phyloP scores from a whole-genome alignment of 805 yeast species.

The Blastobotrys chiropterorum region DNA sequence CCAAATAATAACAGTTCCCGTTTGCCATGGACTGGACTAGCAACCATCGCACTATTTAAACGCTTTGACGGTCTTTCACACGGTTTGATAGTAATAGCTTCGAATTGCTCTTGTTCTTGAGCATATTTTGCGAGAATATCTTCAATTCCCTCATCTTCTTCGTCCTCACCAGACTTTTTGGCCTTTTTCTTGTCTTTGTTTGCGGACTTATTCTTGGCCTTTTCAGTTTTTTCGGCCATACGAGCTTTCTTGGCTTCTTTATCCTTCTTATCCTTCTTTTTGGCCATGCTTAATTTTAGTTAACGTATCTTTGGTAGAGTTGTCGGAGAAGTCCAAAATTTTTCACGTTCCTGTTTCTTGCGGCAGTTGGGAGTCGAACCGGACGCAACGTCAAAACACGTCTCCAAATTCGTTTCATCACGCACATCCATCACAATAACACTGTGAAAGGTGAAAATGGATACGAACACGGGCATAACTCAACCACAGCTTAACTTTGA shows the following conservation, averaged over 20 bases:
- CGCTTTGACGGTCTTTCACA: conserved; percentile 60
- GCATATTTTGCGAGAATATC: conserved; percentile 72
- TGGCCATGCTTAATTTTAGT: conserved; percentile 56
- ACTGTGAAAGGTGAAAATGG: not conserved
- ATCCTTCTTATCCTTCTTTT: conserved; percentile 71
- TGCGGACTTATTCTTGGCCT: conserved; percentile 68
- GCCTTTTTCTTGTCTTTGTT: conserved; percentile 66
- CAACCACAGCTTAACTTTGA: conserved; percentile 29
- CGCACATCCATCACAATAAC: not conserved
- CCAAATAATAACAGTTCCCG: conserved; percentile 81
- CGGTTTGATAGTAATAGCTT: conserved; percentile 57
- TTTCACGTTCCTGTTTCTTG: not conserved
- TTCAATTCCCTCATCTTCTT: conserved; percentile 83
- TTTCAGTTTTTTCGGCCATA: conserved; percentile 73
- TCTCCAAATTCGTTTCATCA: not conserved
- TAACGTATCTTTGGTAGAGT: not conserved
- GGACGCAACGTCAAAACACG: not conserved
- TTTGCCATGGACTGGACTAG: conserved; percentile 69
- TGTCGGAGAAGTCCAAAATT: no score
- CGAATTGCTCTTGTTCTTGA: conserved; percentile 70
- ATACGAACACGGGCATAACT: conserved; percentile 2
- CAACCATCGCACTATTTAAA: conserved; percentile 66
- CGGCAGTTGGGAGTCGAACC: not conserved
- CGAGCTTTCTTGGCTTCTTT: conserved; percentile 82
- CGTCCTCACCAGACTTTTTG: conserved; percentile 70